A percentile compares a stretch with the other conserved stretches of the same genome.
Conservation (phyloP, 768 basidiomycete species). For the Boletus pseudopeckii region DNA sequence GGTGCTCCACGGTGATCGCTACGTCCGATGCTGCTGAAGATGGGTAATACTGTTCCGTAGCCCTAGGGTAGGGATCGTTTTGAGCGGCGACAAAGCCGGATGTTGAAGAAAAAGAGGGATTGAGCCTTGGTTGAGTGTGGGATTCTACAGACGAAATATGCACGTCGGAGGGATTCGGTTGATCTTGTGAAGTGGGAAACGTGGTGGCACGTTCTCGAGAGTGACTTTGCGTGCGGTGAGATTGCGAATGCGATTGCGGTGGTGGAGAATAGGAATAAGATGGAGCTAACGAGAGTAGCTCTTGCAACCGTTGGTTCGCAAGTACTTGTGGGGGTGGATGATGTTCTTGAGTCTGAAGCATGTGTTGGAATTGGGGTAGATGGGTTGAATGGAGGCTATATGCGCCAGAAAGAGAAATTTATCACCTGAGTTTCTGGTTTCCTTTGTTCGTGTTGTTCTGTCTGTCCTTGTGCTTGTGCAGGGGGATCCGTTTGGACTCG, state of each 20-base stretch:
- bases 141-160: background rate
- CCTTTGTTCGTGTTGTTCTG: slow-evolving; percentile 1
- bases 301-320: slow-evolving; percentile 22
- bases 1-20: slow-evolving; percentile 19
- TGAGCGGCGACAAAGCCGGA: background rate
- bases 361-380: background rate
- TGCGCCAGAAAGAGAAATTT: background rate
- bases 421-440: slow-evolving; percentile 7
- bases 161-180: background rate
- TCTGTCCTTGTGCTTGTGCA: background rate
- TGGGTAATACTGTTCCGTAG: slow-evolving; percentile 3
- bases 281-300: slow-evolving; percentile 17
- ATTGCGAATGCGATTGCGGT: background rate
- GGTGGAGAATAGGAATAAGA: background rate
- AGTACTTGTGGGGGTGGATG: slow-evolving; percentile 7
- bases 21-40: slow-evolving; percentile 4
- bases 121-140: background rate
- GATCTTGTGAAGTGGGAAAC: background rate
- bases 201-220: background rate
- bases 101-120: slow-evolving; percentile 5
- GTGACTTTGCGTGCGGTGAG: background rate
- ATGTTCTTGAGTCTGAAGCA: background rate
- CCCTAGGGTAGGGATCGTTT: slow-evolving; percentile 1
- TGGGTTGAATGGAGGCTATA: background rate
- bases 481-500: background rate